Percentiles rank a stretch among this genome's conserved stretches.
These are phyloP conservation scores for Patellaria atrata DNA, from an alignment of 495 filamentous ascomycete species.

Conservation along the genomic window DNA sequence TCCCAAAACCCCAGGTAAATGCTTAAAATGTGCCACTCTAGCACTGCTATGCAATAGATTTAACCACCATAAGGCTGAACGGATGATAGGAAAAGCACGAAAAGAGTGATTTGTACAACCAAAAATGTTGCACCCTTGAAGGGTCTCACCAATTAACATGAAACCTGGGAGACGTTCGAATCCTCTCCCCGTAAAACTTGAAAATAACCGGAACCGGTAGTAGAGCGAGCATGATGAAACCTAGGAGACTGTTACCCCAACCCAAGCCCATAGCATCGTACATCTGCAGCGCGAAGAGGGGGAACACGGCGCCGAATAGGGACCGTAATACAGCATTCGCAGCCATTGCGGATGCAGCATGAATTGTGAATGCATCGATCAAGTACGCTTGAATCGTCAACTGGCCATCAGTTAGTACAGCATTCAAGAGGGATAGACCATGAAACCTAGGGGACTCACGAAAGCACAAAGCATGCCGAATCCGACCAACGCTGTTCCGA, in stretches of 20 bases:
- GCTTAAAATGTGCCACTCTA: too few species aligned
- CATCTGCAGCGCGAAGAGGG: conserved; percentile 24
- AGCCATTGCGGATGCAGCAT: conserved; percentile 27
- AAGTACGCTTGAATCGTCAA: conserved; percentile 29
- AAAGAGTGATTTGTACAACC: too few species aligned
- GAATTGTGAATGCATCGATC: conserved; percentile 23
- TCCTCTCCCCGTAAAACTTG: conserved; percentile 24
- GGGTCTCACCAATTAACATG: conserved; percentile 26
- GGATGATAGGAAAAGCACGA: too few species aligned
- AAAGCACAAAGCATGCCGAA: conserved; percentile 24
- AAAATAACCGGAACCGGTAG: conserved; percentile 24
- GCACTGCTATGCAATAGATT: too few species aligned
- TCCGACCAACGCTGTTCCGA: conserved; percentile 25
- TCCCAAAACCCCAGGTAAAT: too few species aligned
- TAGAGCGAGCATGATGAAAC: conserved; percentile 23
- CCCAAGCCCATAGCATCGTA: conserved; percentile 25
- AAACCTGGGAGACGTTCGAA: conserved; percentile 25
- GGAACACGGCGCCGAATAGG: conserved; percentile 25
- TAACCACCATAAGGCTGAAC: too few species aligned
- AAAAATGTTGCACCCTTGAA: too few species aligned
- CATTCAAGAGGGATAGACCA: not conserved
- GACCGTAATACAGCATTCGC: conserved; percentile 26
- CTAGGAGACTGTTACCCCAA: conserved; percentile 28
- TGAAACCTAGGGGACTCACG: conserved; percentile 7
- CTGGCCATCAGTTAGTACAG: conserved; percentile 3